Evolutionary conservation across 441 rosid species (phyloP).

Genomic region (Pelargonium australe): DNA sequence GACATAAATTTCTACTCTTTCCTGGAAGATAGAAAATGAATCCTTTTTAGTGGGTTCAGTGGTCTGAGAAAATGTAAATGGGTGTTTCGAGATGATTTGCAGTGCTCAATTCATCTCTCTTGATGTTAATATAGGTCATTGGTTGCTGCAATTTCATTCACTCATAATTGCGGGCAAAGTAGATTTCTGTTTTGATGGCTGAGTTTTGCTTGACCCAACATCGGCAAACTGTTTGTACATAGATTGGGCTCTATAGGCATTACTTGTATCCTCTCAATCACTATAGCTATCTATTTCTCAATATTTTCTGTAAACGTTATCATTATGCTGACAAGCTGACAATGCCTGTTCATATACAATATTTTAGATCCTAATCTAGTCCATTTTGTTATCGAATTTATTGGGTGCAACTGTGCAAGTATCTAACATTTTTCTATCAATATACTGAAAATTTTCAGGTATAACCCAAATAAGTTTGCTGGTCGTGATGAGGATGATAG

Average conservation of each 20-base stretch:
- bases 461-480: slow-evolving; percentile 29
- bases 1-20: background rate
- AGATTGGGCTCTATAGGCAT: too few species aligned
- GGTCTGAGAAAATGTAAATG: background rate
- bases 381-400: background rate
- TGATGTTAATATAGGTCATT: background rate
- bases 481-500: slow-evolving; percentile 45
- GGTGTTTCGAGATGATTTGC: background rate
- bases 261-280: too few species aligned
- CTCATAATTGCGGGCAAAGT: background rate
- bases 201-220: background rate
- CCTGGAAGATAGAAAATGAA: background rate
- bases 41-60: background rate
- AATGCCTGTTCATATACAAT: background rate
- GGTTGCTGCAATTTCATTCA: background rate
- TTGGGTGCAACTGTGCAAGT: background rate
- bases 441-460: background rate
- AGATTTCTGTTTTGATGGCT: background rate
- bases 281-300: background rate
- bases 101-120: background rate
- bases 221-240: background rate
- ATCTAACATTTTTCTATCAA: background rate
- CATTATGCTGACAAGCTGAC: background rate
- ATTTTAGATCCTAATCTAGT: background rate
- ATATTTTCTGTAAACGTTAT: background rate